phyloP scores from a whole-genome alignment of 495 filamentous ascomycete species.

The Penicillium atrosanguineum region DNA sequence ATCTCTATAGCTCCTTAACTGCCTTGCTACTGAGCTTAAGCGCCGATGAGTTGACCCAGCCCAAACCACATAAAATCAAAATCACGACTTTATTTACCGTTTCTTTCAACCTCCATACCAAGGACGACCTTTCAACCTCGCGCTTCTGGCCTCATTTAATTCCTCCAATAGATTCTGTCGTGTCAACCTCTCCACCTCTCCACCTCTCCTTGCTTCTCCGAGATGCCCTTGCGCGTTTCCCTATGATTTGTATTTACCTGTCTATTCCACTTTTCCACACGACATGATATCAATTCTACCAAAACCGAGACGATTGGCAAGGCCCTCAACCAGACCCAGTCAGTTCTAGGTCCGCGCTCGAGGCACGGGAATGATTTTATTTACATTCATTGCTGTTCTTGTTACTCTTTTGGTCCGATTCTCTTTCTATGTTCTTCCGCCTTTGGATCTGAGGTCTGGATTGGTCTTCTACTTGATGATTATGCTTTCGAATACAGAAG shows the following conservation, averaged over 20 bases:
- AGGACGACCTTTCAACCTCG: conserved; percentile 9
- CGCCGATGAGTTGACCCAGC: conserved; percentile 28
- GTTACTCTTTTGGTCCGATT: conserved; percentile 8
- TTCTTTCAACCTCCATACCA: conserved; percentile 7
- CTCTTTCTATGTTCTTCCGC: conserved; percentile 10
- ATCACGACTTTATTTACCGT: conserved; percentile 25
- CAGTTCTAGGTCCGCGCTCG: not conserved
- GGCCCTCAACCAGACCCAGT: not conserved
- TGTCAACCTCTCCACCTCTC: conserved; percentile 4
- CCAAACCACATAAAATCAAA: conserved; percentile 13
- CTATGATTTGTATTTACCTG: conserved; percentile 6
- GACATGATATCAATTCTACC: not conserved
- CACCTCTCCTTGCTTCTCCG: conserved; percentile 9
- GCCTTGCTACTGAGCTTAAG: conserved; percentile 41
- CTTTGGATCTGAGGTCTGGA: conserved; percentile 8
- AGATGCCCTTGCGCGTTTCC: conserved; percentile 2
- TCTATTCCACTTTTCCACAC: conserved; percentile 18
- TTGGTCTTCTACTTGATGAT: conserved; percentile 9
- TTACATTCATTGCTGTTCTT: conserved; percentile 21
- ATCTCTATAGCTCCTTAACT: conserved; percentile 40
- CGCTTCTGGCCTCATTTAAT: conserved; percentile 9
- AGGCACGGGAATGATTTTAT: conserved; percentile 14
- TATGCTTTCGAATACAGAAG: conserved; percentile 9
- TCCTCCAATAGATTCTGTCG: conserved; percentile 3
- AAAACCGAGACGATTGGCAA: conserved; percentile 1